These are phyloP conservation scores for Pulveroboletus ridleyi DNA, from an alignment of 1,284 basidiomycete species.

Conservation along the genomic window DNA sequence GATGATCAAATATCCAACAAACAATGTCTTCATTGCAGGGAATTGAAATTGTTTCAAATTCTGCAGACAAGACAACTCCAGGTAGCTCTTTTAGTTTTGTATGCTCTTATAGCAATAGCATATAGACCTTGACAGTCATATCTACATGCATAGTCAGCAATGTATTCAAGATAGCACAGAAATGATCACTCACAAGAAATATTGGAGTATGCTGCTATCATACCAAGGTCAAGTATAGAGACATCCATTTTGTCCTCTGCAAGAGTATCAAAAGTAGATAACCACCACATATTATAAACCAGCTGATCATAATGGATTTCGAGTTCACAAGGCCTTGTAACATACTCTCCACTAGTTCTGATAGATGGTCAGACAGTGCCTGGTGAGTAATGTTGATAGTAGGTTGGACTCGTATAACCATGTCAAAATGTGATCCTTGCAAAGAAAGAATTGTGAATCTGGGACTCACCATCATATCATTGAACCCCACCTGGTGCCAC, in stretches of 20 bases:
- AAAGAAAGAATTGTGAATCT: conserved; percentile 68
- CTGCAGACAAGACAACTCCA: conserved; percentile 88
- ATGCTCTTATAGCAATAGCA: conserved; percentile 92
- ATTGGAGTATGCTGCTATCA: conserved; percentile 96
- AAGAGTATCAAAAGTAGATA: conserved; percentile 18
- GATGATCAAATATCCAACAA: conserved; percentile 93
- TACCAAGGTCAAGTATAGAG: conserved; percentile 90
- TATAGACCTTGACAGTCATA: conserved; percentile 97
- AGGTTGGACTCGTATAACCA: conserved; percentile 96
- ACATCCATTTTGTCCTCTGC: conserved; percentile 94
- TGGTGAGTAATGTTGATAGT: conserved; percentile 95
- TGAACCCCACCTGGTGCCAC: conserved; percentile 81
- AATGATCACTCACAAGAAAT: conserved; percentile 70
- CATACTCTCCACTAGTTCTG: conserved; percentile 95
- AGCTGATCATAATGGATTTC: conserved; percentile 94
- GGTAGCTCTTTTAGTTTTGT: conserved; percentile 98
- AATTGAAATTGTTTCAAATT: conserved; percentile 96
- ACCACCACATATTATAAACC: conserved; percentile 31
- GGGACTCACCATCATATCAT: conserved; percentile 89
- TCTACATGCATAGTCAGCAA: conserved; percentile 50
- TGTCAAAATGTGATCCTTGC: conserved; percentile 64
- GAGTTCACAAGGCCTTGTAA: conserved; percentile 91
- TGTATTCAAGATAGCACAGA: background rate
- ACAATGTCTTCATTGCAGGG: conserved; percentile 85
- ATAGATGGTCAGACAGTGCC: conserved; percentile 93